Conservation (phyloP, 495 filamentous ascomycete genomes). For the Xylaria intraflava region DNA sequence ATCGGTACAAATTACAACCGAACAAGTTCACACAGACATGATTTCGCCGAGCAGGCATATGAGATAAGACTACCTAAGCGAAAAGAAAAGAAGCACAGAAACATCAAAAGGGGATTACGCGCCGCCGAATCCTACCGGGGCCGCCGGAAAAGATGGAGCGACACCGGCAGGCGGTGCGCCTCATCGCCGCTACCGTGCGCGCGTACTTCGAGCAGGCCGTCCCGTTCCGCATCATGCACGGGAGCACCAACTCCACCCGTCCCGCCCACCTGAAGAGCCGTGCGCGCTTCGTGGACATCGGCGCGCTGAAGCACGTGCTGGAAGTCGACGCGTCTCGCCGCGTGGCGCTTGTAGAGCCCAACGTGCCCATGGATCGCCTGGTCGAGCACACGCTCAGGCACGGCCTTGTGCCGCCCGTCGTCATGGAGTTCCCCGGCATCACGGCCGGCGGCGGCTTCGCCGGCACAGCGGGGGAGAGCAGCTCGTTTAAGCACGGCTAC, state of each 20-base stretch:
- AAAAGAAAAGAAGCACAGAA: no score
- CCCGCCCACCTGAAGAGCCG: constrained; percentile 27
- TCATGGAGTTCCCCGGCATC: constrained; percentile 60
- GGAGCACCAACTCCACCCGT: constrained; percentile 69
- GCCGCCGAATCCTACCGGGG: no score
- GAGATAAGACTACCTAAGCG: no score
- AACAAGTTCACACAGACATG: no score
- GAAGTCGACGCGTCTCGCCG: constrained; percentile 32
- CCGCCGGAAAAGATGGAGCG: constrained; percentile 33
- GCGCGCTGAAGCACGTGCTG: constrained; percentile 30
- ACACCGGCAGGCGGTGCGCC: constrained; percentile 40
- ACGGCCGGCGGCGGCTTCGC: constrained; percentile 58
- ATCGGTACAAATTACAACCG: no score
- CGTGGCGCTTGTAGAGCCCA: constrained; percentile 54
- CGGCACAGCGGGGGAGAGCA: constrained; percentile 55
- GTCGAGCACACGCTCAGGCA: constrained; percentile 46
- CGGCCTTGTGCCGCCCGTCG: constrained; percentile 50
- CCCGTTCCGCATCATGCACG: constrained; percentile 71
- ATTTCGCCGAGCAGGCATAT: no score
- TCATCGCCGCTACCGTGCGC: constrained; percentile 45
- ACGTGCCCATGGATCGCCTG: constrained; percentile 58
- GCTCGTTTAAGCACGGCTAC: constrained; percentile 52
- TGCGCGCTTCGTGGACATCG: constrained; percentile 36
- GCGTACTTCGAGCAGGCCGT: constrained; percentile 50
- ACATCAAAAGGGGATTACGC: no score